phyloP scores from a whole-genome alignment of 768 basidiomycete species.

The Collybiopsis confluens region DNA sequence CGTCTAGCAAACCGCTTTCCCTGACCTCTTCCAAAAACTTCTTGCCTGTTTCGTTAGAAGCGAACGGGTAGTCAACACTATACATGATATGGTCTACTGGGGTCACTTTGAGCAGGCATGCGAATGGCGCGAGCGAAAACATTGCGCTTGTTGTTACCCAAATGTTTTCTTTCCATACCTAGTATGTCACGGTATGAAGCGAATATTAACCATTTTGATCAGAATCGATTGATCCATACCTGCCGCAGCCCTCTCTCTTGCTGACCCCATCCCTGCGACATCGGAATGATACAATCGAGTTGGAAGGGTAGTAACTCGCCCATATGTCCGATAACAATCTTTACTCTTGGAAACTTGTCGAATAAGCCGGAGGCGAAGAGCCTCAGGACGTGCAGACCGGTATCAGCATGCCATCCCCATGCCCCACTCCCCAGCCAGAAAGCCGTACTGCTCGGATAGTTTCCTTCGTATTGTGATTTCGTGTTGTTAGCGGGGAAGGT shows the following conservation, averaged over 20 bases:
- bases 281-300: neutral
- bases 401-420: slow-evolving; percentile 4
- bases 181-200: neutral
- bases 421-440: neutral
- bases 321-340: slow-evolving; percentile 4
- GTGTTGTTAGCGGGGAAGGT: neutral
- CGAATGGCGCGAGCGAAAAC: slow-evolving; percentile 1
- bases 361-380: slow-evolving; percentile 1
- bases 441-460: neutral
- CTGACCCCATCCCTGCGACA: neutral
- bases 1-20: neutral
- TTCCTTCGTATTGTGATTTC: neutral
- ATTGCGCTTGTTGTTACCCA: slow-evolving; percentile 4
- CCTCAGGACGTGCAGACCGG: neutral
- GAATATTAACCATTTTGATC: neutral
- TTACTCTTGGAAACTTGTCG: neutral
- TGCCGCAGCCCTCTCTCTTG: neutral
- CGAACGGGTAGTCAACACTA: slow-evolving; percentile 1
- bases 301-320: slow-evolving; percentile 3
- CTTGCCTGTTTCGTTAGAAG: neutral
- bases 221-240: too few relatives aligned
- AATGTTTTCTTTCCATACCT: slow-evolving; percentile 4
- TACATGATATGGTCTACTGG: slow-evolving; percentile 1
- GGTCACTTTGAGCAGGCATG: neutral
- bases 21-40: neutral